Conservation (phyloP, 176 grass and related monocot genomes). For the Rhipidocladum racemiflorum region DNA sequence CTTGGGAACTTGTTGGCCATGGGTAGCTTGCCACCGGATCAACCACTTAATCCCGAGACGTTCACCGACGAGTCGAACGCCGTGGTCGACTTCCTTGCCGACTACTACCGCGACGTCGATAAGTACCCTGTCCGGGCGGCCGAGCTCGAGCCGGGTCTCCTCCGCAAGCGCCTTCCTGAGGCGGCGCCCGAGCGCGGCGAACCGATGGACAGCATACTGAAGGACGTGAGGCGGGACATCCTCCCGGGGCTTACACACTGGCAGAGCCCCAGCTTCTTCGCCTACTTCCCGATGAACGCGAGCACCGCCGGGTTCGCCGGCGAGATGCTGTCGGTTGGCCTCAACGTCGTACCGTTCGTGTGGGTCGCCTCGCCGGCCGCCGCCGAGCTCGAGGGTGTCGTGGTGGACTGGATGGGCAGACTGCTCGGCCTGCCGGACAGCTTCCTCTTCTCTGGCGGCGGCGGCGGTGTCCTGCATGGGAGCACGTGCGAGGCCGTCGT, state of each 20-base stretch:
- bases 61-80: slow-evolving; percentile 29
- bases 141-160: slow-evolving; percentile 38
- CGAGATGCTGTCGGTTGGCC: slow-evolving; percentile 51
- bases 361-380: slow-evolving; percentile 58
- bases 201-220: slow-evolving; percentile 31
- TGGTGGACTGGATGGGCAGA: slow-evolving; percentile 46
- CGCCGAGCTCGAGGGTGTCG: slow-evolving; percentile 41
- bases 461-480: slow-evolving; percentile 53
- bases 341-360: slow-evolving; percentile 49
- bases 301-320: slow-evolving; percentile 56
- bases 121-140: slow-evolving; percentile 35
- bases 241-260: slow-evolving; percentile 57
- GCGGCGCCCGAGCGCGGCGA: slow-evolving; percentile 33
- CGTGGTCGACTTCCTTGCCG: slow-evolving; percentile 38
- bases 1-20: slow-evolving; percentile 2
- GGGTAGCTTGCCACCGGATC: slow-evolving; percentile 24
- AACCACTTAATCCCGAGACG: slow-evolving; percentile 25
- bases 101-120: slow-evolving; percentile 46
- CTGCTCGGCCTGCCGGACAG: slow-evolving; percentile 23
- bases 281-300: slow-evolving; percentile 49
- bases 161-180: slow-evolving; percentile 31
- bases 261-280: slow-evolving; percentile 60
- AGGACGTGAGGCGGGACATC: slow-evolving; percentile 34
- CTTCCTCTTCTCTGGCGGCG: slow-evolving; percentile 47
- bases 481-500: slow-evolving; percentile 59